Base-by-base conservation (phyloP, 306 rosid genomes). In the Pachyrhizus erosus region DNA sequence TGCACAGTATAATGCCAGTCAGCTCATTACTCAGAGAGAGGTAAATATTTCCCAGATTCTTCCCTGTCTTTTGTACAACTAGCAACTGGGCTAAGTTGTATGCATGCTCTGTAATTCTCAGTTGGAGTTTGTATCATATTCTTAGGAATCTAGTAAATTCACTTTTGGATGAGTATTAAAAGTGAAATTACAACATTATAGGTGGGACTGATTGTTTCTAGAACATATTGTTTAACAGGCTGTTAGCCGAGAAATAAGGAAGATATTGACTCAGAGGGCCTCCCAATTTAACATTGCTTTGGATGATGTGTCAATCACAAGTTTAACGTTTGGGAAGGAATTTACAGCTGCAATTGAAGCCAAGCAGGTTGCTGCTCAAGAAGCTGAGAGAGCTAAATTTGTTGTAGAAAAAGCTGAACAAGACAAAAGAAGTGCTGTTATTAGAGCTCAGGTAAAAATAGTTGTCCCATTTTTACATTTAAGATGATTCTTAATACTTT, bases 301-400 rank as follows among this genome's bases (percentile, higher is more conserved):
- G 77, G 98, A 95, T 73, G 98, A 95, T 86, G 98, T 93, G 60
- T 95, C 97, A 14, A 95, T 95, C 69, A 91, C 95, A 12, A 84
- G 75, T 81, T 84, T 93, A 84, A 90, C 93, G 0, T 95, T 93
- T 33, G 94, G 96, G 80, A 88, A 45, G 83, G 98, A 95, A 80
- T 95, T 93, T 40, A 91, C 90, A 23, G 93, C 83, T 80, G 98
- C 98, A 27, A 93, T 93, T 75, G 98, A 95, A 88, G 97, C 98
- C 83, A 95, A 95, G 87, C 98, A 95, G 78, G 96, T 93, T 77
- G 98, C 97, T 82, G 97, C 98, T 39, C 98, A 95, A 85, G 98
- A 93, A 34, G 98, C 98, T 60, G 98, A 93, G 88, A 93, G 98
- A 82, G 98, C 93, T n/a, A 93, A 95, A 78, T 95, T 87, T 76